These are phyloP conservation scores for Aspergillus hancockii DNA, from an alignment of 495 filamentous ascomycete species.

Conservation along the genomic window DNA sequence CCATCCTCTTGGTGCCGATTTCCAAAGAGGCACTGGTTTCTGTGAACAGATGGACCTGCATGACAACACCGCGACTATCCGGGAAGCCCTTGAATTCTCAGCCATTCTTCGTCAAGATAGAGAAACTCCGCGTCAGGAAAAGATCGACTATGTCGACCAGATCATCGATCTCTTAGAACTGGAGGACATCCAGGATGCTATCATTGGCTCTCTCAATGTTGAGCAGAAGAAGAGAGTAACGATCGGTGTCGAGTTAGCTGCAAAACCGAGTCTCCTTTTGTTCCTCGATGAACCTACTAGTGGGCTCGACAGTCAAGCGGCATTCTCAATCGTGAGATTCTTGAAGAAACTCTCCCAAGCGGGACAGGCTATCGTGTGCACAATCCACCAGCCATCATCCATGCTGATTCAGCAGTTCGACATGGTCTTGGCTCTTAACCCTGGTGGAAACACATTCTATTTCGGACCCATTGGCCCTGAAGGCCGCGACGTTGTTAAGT, in stretches of 20 bases:
- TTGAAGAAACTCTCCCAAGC: constrained; percentile 77
- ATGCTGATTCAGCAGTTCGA: constrained; percentile 76
- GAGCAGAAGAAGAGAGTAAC: constrained; percentile 76
- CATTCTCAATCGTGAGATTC: constrained; percentile 80
- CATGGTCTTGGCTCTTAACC: constrained; percentile 69
- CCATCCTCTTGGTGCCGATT: constrained; percentile 62
- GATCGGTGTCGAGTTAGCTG: constrained; percentile 89
- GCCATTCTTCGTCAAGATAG: constrained; percentile 63
- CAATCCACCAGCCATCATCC: constrained; percentile 77
- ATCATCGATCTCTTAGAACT: constrained; percentile 62
- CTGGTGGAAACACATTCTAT: constrained; percentile 72
- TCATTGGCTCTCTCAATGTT: constrained; percentile 59
- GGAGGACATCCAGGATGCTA: constrained; percentile 54
- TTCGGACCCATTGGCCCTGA: constrained; percentile 71
- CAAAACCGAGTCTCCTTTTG: constrained; percentile 76
- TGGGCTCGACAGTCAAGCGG: constrained; percentile 83
- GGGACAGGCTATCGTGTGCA: constrained; percentile 77
- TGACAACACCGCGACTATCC: constrained; percentile 63
- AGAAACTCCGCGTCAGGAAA: constrained; percentile 49
- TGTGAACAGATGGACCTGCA: constrained; percentile 89
- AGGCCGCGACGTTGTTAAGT: constrained; percentile 61
- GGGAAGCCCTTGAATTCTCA: constrained; percentile 68
- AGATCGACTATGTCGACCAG: constrained; percentile 62
- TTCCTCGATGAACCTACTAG: constrained; percentile 84
- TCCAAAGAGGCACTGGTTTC: constrained; percentile 81